Percentiles rank a stretch among this genome's conserved stretches.
phyloP scores from a whole-genome alignment of 805 yeast genomes.

The Suhomyces faveliae region DNA sequence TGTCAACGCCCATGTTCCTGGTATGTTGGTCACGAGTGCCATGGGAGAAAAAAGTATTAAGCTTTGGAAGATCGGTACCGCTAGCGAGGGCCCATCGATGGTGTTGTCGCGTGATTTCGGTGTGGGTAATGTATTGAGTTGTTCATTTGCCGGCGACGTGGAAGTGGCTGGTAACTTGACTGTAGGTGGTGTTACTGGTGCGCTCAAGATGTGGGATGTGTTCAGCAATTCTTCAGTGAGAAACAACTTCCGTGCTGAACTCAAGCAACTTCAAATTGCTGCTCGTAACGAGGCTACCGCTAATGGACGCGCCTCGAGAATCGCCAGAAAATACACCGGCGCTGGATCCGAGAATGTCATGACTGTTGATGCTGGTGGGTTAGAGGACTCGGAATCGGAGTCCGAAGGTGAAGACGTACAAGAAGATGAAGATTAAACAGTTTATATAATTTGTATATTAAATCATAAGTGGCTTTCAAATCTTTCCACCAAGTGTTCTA shows the following conservation, averaged over 20 bases:
- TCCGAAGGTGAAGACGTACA: slow-evolving; percentile 50
- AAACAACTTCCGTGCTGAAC: slow-evolving; percentile 58
- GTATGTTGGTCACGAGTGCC: slow-evolving; percentile 81
- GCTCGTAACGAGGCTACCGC: slow-evolving; percentile 59
- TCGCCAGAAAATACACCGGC: slow-evolving; percentile 65
- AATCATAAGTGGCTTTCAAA: slow-evolving; percentile 29
- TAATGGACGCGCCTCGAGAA: slow-evolving; percentile 64
- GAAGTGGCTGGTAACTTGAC: slow-evolving; percentile 83
- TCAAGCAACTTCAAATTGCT: slow-evolving; percentile 49
- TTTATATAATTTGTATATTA: slow-evolving; percentile 1
- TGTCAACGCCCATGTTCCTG: slow-evolving; percentile 63
- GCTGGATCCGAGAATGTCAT: slow-evolving; percentile 54
- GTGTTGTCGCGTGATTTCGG: slow-evolving; percentile 88
- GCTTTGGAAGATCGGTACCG: slow-evolving; percentile 73
- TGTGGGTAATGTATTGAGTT: slow-evolving; percentile 84
- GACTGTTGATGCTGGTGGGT: slow-evolving; percentile 60
- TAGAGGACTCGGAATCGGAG: slow-evolving; percentile 50
- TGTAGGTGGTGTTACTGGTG: slow-evolving; percentile 83
- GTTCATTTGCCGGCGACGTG: slow-evolving; percentile 80
- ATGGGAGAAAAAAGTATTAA: slow-evolving; percentile 86
- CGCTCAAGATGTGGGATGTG: slow-evolving; percentile 89
- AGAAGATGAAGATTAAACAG: slow-evolving; percentile 16
- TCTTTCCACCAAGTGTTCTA: slow-evolving; percentile 42
- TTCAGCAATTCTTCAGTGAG: slow-evolving; percentile 81
- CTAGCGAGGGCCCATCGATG: slow-evolving; percentile 68